Evolutionary conservation across 306 rosid genomes (phyloP).

Genomic region (Cucurbita pepo): DNA sequence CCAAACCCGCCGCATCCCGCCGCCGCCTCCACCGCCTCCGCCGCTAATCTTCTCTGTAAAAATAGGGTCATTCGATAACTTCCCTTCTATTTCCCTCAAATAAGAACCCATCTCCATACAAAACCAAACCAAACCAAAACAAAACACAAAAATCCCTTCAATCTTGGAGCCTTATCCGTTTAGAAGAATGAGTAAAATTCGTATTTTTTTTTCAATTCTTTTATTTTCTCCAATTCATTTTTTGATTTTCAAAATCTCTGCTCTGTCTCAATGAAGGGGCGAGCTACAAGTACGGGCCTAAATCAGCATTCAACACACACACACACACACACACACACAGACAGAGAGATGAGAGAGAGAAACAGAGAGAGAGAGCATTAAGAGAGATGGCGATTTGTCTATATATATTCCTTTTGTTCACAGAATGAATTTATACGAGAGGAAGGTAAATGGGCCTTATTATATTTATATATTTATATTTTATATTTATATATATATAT

Average conservation of each 20-base stretch:
- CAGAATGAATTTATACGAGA: slow-evolving; percentile 6
- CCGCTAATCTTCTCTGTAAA: slow-evolving; percentile 12
- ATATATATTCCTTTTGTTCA: slow-evolving; percentile 27
- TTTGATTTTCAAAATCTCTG: background rate
- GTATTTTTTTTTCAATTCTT: background rate
- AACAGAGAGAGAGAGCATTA: slow-evolving; percentile 12
- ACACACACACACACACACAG: too few species aligned
- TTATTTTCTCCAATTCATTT: background rate
- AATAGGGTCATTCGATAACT: slow-evolving; percentile 46
- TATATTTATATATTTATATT: background rate
- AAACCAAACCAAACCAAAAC: background rate
- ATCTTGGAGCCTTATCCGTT: slow-evolving; percentile 36
- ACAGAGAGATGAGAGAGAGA: background rate
- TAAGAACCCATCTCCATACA: slow-evolving; percentile 15
- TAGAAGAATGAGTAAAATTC: slow-evolving; percentile 11
- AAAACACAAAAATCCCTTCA: slow-evolving; percentile 8
- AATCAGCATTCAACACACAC: slow-evolving; percentile 48
- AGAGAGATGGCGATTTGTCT: slow-evolving; percentile 30
- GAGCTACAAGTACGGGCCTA: slow-evolving; percentile 38
- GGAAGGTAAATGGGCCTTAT: background rate
- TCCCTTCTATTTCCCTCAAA: slow-evolving; percentile 38
- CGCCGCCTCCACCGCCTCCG: background rate
- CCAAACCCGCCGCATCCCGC: slow-evolving; percentile 1
- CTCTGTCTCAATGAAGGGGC: slow-evolving; percentile 20
- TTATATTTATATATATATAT: background rate